A percentile compares a stretch with the other conserved stretches of the same genome.
Evolutionary conservation across 225 moss, liverwort and hornwort species (phyloP).

Genomic region (Ulota crispa): DNA sequence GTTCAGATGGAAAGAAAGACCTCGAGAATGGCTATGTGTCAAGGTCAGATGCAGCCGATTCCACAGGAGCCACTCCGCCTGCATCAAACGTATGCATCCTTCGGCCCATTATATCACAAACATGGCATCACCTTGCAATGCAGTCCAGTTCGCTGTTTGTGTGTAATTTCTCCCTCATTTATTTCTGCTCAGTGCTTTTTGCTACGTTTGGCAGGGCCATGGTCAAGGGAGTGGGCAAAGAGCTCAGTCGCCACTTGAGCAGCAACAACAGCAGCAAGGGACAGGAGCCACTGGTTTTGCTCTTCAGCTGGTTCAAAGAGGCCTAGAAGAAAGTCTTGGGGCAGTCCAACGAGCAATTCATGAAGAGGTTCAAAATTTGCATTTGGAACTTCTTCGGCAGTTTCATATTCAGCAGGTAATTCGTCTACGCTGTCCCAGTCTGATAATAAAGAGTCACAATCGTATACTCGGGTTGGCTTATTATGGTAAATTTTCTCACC

Average conservation of each 20-base stretch:
- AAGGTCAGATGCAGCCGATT: slow-evolving; percentile 56
- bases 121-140: not conserved
- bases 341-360: slow-evolving; percentile 94
- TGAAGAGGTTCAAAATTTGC: slow-evolving; percentile 95
- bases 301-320: slow-evolving; percentile 89
- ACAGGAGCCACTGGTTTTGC: slow-evolving; percentile 82
- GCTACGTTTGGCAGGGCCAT: slow-evolving; percentile 35
- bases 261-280: slow-evolving; percentile 70
- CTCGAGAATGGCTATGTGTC: slow-evolving; percentile 65
- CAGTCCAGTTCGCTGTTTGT: not conserved
- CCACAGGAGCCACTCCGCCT: slow-evolving; percentile 56
- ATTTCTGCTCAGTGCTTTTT: slow-evolving; percentile 8
- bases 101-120: not conserved
- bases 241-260: slow-evolving; percentile 62
- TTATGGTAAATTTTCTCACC: not conserved
- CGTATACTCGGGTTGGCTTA: not conserved
- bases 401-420: slow-evolving; percentile 97
- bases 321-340: slow-evolving; percentile 91
- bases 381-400: slow-evolving; percentile 95
- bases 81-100: slow-evolving; percentile 60
- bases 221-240: slow-evolving; percentile 56
- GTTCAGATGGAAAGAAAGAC: slow-evolving; percentile 63
- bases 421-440: not conserved
- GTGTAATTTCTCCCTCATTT: not conserved
- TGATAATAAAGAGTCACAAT: not conserved